Conservation (phyloP, 2,329 filamentous ascomycete species). For the Exophiala dermatitidis region DNA sequence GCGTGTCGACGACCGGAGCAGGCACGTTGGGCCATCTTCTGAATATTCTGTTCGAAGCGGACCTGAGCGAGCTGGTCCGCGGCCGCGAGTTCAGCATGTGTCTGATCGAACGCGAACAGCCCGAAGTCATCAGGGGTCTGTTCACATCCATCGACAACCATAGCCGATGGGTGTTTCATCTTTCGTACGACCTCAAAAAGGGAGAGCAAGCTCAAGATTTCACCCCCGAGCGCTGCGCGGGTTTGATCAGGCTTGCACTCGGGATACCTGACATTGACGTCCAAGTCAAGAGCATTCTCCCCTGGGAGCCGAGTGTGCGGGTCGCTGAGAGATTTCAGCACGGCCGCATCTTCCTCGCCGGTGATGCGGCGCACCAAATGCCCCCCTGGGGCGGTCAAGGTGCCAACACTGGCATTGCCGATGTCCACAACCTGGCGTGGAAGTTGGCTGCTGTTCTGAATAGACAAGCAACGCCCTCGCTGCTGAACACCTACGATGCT, state of each 20-base stretch:
- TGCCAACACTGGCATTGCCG: conserved; percentile 34
- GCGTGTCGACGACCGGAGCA: conserved; percentile 24
- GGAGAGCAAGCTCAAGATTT: conserved; percentile 20
- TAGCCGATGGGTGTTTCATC: conserved; percentile 29
- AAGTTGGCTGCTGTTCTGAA: conserved; percentile 35
- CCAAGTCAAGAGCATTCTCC: conserved; percentile 32
- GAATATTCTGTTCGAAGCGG: background rate
- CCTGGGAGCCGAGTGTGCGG: conserved; percentile 31
- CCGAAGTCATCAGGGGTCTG: conserved; percentile 27
- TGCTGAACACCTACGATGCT: conserved; percentile 36
- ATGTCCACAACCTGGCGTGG: conserved; percentile 41
- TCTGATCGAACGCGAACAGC: conserved; percentile 26
- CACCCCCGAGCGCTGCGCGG: conserved; percentile 20
- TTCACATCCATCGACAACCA: conserved; percentile 29
- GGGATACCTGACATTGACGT: conserved; percentile 29
- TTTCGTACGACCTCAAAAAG: conserved; percentile 25
- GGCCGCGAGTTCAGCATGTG: conserved; percentile 33
- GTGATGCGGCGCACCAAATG: conserved; percentile 31
- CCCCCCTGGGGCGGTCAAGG: conserved; percentile 31
- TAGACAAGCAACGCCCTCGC: conserved; percentile 16
- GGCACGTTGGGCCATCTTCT: conserved; percentile 29
- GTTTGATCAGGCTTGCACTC: conserved; percentile 24
- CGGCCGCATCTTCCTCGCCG: conserved; percentile 32
- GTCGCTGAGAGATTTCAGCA: conserved; percentile 26
- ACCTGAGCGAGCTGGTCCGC: conserved; percentile 22